Conservation (phyloP, 163 green algal genomes). For the Volvox carteri region DNA sequence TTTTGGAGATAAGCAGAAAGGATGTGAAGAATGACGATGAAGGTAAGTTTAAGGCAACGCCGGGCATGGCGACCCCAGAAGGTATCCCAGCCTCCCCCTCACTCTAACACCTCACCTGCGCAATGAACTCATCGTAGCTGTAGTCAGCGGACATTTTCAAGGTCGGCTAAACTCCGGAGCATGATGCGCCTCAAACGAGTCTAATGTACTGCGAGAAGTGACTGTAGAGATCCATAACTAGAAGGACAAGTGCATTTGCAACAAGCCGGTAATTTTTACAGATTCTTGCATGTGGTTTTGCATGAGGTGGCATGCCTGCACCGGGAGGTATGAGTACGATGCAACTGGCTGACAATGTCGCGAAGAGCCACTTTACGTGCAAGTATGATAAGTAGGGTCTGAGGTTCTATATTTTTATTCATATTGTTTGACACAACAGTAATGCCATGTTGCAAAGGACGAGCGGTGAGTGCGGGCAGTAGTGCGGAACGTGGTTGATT, state of each 20-base stretch:
- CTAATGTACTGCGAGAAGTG: background rate
- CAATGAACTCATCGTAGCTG: slow-evolving; percentile 12
- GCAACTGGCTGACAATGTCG: background rate
- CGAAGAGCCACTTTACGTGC: background rate
- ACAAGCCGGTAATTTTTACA: no score
- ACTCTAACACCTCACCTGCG: background rate
- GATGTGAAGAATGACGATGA: background rate
- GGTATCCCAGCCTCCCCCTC: no score
- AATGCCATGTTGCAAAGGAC: background rate
- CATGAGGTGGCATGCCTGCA: background rate
- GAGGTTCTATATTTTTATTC: no score
- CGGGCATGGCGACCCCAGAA: background rate
- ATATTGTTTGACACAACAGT: background rate
- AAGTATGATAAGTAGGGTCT: no score
- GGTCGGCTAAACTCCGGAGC: background rate
- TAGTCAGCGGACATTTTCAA: background rate
- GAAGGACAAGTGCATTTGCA: no score
- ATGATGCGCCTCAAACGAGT: background rate
- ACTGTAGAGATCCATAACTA: background rate
- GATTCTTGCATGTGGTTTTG: background rate
- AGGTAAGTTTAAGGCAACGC: background rate
- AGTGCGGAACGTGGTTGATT: background rate
- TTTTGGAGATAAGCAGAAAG: no score
- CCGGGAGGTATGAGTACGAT: background rate
- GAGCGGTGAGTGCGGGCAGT: background rate